Base-by-base conservation (phyloP, 2,329 filamentous ascomycete genomes). In the Fusarium sp. region DNA sequence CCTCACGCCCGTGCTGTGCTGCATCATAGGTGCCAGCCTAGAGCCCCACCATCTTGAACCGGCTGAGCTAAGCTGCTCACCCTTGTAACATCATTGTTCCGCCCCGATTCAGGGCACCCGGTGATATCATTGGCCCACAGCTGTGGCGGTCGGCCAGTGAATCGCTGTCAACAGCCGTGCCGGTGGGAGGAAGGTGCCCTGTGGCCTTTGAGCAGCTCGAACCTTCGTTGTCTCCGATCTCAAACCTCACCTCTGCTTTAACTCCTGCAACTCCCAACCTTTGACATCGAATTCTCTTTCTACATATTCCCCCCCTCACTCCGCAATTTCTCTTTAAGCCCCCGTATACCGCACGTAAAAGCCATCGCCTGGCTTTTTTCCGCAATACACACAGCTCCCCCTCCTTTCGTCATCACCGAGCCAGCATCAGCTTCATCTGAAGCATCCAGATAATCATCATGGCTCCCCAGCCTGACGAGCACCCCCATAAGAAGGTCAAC, bases 401-500 rank as follows among this genome's bases (percentile, higher is more conserved):
- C 62, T 64, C 70, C 70, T 68, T 69, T 73, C 69, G 52, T 67
- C 63, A 62, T 68, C 62, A 61, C 48, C 53, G 48, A 71, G 54
- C 67, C 56, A 66, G 55, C 62, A 66, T 62, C 70, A 70, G 70
- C 73, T 75, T 73, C 70, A 38, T 36, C 43, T 68, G 67, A 72
- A 73, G 69, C 70, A 75, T 45, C 56, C 61, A 72, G 60, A 59
- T 62, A 62, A 72, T 72, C 86, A 91, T 81, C 71, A 94, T 94
- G 91, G 88, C 90, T 80, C 80, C 88, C 70, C 88, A 91, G 77
- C 87, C 88, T 69, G 79, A 80, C 65, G 86, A 92, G 64, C 85
- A 66, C 62, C 66, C 54, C 30, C 72, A 89, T 74, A 94, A 93
- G 88, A 94, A 93, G 89, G 90, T 90, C 80, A 92, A 95, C 81